phyloP scores from a whole-genome alignment of 1,284 basidiomycete genomes.

The Trichosporon asahii region DNA sequence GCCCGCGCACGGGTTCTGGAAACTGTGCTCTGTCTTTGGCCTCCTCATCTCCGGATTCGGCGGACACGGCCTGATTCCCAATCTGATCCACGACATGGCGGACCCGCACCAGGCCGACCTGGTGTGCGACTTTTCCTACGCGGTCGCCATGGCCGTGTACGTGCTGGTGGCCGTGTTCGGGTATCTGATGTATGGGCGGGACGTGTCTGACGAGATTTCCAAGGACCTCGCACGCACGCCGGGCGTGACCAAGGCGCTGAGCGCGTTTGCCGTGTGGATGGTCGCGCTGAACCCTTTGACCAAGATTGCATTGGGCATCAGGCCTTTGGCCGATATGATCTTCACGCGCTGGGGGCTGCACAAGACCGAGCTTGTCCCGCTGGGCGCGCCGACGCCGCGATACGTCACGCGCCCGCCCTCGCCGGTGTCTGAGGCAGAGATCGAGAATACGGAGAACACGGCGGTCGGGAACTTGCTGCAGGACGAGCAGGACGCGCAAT shows the following conservation, averaged over 20 bases:
- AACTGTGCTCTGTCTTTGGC: constrained; percentile 74
- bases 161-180: constrained; percentile 74
- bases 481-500: constrained; percentile 4
- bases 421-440: constrained; percentile 12
- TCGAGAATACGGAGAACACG: background rate
- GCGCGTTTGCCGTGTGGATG: constrained; percentile 76
- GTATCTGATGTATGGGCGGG: constrained; percentile 87
- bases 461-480: background rate
- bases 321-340: constrained; percentile 58
- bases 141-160: constrained; percentile 74
- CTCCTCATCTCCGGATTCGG: constrained; percentile 78
- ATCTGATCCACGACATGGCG: constrained; percentile 78
- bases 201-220: constrained; percentile 81
- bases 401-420: constrained; percentile 33
- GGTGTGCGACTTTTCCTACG: constrained; percentile 53
- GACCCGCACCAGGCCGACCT: constrained; percentile 69
- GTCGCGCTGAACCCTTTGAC: constrained; percentile 59
- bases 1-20: constrained; percentile 58
- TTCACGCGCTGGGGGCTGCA: constrained; percentile 40
- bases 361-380: constrained; percentile 41
- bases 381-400: constrained; percentile 30
- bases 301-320: constrained; percentile 78
- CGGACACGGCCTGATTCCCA: constrained; percentile 49
- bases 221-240: constrained; percentile 72
- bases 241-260: constrained; percentile 70